Evolutionary conservation across 2,329 filamentous ascomycete genomes (phyloP).

Genomic region (Botryotinia calthae): DNA sequence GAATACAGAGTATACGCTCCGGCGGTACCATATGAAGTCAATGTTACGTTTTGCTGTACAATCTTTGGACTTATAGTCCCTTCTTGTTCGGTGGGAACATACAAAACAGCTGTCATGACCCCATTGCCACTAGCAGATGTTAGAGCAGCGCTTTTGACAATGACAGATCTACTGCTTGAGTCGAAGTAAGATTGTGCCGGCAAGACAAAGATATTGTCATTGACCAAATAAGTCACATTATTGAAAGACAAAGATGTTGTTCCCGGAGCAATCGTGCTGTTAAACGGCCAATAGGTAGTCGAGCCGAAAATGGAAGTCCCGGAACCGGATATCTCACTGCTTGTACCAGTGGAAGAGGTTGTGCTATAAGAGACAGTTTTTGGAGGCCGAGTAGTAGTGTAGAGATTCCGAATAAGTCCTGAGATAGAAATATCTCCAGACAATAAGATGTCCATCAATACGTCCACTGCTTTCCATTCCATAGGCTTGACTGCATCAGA

Average conservation of each 20-base stretch:
- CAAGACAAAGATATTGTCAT: neutral
- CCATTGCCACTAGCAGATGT: neutral
- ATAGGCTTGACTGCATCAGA: constrained; percentile 53
- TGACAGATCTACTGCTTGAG: neutral
- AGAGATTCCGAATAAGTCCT: neutral
- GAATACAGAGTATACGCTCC: neutral
- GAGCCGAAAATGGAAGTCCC: neutral
- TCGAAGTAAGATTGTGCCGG: neutral
- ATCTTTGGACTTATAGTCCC: neutral
- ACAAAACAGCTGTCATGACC: neutral
- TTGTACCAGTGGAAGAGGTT: neutral
- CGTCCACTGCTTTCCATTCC: constrained; percentile 50
- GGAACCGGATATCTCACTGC: neutral
- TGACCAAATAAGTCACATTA: neutral
- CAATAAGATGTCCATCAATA: neutral
- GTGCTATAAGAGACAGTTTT: neutral
- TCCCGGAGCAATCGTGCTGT: neutral
- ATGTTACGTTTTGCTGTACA: neutral
- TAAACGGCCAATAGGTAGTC: neutral
- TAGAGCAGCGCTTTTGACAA: neutral
- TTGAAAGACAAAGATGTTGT: neutral
- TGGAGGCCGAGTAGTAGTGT: neutral
- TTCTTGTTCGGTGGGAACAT: neutral
- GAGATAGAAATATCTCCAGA: neutral
- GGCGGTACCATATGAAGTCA: neutral